Conservation (phyloP, 2,329 filamentous ascomycete species). For the Cercospora brassicicola region DNA sequence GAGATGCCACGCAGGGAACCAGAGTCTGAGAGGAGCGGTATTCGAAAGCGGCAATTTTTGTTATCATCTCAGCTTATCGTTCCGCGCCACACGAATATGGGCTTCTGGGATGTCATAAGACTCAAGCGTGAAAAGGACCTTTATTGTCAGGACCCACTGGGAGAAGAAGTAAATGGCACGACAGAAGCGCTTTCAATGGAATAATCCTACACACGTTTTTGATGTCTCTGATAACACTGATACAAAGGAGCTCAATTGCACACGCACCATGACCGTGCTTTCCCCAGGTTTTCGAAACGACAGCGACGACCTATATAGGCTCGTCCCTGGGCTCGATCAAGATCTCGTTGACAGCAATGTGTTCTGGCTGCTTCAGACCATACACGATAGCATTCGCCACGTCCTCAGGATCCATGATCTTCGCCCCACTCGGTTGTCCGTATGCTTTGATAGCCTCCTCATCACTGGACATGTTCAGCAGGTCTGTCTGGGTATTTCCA, state of each 20-base stretch:
- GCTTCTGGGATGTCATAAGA: not conserved
- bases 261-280: not conserved
- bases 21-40: not conserved
- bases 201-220: not conserved
- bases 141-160: too few species aligned
- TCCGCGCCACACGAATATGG: not conserved
- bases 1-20: not conserved
- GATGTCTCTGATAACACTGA: not conserved
- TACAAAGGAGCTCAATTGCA: not conserved
- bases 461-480: constrained; percentile 74
- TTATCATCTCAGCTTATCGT: not conserved
- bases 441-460: constrained; percentile 75
- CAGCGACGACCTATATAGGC: constrained; percentile 57
- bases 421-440: constrained; percentile 71
- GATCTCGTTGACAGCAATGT: constrained; percentile 78
- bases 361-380: constrained; percentile 69
- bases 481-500: constrained; percentile 71
- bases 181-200: not conserved
- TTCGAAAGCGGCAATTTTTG: not conserved
- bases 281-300: not conserved
- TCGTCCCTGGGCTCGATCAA: constrained; percentile 76
- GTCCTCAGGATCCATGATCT: constrained; percentile 72
- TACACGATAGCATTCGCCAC: constrained; percentile 72
- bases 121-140: not conserved
- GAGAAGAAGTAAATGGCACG: not conserved